Conservation (phyloP, 352 stramenopile species). For the Globisporangium parvum region DNA sequence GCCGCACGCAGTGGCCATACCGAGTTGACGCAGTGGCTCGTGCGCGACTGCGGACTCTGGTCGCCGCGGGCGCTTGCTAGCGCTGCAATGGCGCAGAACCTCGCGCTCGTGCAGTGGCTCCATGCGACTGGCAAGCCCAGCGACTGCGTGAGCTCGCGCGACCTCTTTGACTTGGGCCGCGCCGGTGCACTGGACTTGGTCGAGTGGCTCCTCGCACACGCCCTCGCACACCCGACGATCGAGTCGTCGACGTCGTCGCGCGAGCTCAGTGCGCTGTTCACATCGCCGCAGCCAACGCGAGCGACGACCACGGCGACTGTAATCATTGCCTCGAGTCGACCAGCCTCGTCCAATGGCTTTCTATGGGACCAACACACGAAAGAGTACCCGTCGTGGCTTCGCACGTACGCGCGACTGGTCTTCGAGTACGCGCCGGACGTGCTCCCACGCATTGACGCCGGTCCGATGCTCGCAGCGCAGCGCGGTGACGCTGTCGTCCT, state of each 20-base stretch:
- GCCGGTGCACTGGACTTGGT: conserved; percentile 19
- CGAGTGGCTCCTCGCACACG: conserved; percentile 24
- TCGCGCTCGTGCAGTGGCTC: conserved; percentile 29
- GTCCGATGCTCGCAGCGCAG: conserved; percentile 28
- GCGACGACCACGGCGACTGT: conserved; percentile 10
- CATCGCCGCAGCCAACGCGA: conserved; percentile 2
- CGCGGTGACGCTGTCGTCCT: conserved; percentile 24
- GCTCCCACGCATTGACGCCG: conserved; percentile 18
- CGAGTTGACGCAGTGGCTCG: conserved; percentile 22
- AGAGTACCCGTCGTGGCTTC: conserved; percentile 21
- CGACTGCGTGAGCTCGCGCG: conserved; percentile 19
- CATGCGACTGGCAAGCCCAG: conserved; percentile 7
- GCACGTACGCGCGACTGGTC: conserved; percentile 17
- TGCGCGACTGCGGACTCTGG: conserved; percentile 22
- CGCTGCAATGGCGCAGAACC: conserved; percentile 21
- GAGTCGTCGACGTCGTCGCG: neutral
- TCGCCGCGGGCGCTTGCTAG: conserved; percentile 21
- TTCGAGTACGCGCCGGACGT: conserved; percentile 19
- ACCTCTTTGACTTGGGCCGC: conserved; percentile 19
- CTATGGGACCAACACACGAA: conserved; percentile 28
- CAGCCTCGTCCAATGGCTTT: conserved; percentile 6
- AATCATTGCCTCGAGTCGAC: neutral
- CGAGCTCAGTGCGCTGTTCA: conserved; percentile 8
- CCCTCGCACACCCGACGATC: conserved; percentile 14
- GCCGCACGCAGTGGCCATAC: conserved; percentile 25